Evolutionary conservation across 1,139 yeast species (phyloP), one percentile per base, ranked within the genome.

Genomic region (Diutina pseudorugosa): DNA sequence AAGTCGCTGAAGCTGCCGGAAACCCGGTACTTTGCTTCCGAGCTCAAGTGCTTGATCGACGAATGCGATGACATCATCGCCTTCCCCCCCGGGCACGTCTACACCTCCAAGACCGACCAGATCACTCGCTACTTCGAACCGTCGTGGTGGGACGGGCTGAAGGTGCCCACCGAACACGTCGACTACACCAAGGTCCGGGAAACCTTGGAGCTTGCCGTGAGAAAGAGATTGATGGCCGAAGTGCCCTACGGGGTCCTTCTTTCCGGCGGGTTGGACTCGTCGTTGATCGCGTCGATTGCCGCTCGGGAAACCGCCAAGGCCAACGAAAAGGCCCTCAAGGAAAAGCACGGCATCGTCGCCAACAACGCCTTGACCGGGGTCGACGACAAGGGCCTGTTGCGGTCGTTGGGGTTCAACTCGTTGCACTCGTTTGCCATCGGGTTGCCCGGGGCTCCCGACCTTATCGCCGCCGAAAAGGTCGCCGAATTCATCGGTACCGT

Each of bases 151-250:
- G 95, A 90, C 63, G 93, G 77, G 59, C 59, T 73, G 53, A 77
- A 76, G 66, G 76, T 86, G 57, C 96, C 98, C 59, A 68, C 84
- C 50, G 77, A 77, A 55, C 86, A 82, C 52, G 88, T 85, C 51
- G 96, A 91, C 67, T 81, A 75, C 66, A 80, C 69, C 62, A 63
- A 73, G 55, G 79, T 93, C 57, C 85, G 97, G 69, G 86, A 83
- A 63, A 69, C 87, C 51, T 79, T 93, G 65, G 98, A 93, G 71
- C 76, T 85, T 73, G 93, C 98, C 52, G 98, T 93, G 54, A 86
- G 98, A 77, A 94, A 93, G 85, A 85, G 98, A 78, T 80, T 93
- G 65, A 93, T 93, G 98, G 94, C 98, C 54, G 98, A 93, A 74
- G 98, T 93, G 56, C 98, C 98, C 52, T 88, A 89, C 70, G 98